Evolutionary conservation across 2,329 filamentous ascomycete species (phyloP).

Genomic region (Sporothrix mexicana): DNA sequence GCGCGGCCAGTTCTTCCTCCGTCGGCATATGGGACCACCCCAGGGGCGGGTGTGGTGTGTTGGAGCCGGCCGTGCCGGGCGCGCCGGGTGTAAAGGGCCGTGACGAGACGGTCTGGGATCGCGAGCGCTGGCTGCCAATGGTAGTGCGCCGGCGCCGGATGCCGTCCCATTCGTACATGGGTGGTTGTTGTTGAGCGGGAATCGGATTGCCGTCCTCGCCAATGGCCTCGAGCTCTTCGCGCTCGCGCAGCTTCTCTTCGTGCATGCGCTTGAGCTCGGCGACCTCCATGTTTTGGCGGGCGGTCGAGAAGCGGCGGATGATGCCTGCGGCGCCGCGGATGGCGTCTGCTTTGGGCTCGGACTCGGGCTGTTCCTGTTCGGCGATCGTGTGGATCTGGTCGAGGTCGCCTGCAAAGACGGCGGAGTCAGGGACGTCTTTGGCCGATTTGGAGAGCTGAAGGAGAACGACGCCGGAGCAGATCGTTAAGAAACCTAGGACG

Average conservation of each 20-base stretch:
- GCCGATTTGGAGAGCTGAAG: constrained; percentile 97
- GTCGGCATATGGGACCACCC: constrained; percentile 86
- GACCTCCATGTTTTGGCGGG: constrained; percentile 77
- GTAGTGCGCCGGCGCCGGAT: constrained; percentile 72
- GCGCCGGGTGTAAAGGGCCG: constrained; percentile 46
- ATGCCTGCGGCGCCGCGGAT: constrained; percentile 91
- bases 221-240: constrained; percentile 76
- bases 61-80: neutral
- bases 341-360: constrained; percentile 93
- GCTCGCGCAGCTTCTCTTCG: constrained; percentile 75
- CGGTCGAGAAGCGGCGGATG: constrained; percentile 77
- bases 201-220: constrained; percentile 68
- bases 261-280: constrained; percentile 79
- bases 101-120: constrained; percentile 40
- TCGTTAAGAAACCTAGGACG: constrained; percentile 90
- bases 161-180: constrained; percentile 83
- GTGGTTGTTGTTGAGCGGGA: constrained; percentile 38
- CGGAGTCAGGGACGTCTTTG: constrained; percentile 93
- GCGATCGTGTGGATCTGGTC: constrained; percentile 95
- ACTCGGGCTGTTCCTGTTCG: constrained; percentile 94
- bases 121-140: constrained; percentile 48
- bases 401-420: constrained; percentile 89
- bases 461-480: constrained; percentile 89
- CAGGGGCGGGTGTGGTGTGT: constrained; percentile 70
- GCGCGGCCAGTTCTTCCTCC: constrained; percentile 63